phyloP scores from a whole-genome alignment of 108 stramenopile species.

The Pseudonitzschia multistriata region DNA sequence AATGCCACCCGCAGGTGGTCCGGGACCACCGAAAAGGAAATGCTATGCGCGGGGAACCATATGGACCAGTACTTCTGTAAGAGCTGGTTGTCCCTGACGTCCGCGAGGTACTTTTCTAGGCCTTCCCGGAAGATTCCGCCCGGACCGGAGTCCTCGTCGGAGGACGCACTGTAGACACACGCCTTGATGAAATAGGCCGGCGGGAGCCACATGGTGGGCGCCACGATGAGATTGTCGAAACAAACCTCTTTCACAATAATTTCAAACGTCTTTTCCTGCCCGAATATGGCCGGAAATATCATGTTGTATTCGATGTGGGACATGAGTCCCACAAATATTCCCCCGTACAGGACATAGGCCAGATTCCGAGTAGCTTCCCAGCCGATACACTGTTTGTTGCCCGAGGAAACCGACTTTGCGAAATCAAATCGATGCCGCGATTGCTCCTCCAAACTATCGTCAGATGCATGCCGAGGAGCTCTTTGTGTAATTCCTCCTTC shows the following conservation, averaged over 20 bases:
- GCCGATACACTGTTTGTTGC: not conserved
- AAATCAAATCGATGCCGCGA: not conserved
- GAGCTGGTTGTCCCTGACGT: constrained; percentile 38
- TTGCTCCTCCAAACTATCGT: not conserved
- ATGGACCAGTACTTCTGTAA: constrained; percentile 54
- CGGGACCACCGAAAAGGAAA: constrained; percentile 56
- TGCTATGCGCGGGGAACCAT: constrained; percentile 50
- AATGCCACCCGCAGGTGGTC: constrained; percentile 49
- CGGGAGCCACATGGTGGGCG: constrained; percentile 39
- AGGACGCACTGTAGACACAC: constrained; percentile 17
- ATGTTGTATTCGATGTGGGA: constrained; percentile 32
- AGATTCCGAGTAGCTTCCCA: constrained; percentile 22
- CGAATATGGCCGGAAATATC: constrained; percentile 30
- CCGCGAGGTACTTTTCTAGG: constrained; percentile 23
- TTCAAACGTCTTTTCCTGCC: not conserved
- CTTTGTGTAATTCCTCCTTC: not conserved
- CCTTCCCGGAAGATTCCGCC: constrained; percentile 16
- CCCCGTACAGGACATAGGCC: constrained; percentile 36
- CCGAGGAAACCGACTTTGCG: too few species aligned
- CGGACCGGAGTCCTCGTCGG: not conserved
- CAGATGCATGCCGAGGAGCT: not conserved
- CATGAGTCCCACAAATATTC: constrained; percentile 30
- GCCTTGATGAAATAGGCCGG: constrained; percentile 45
- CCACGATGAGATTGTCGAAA: constrained; percentile 35
- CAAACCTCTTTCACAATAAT: constrained; percentile 17